phyloP scores from a whole-genome alignment of 768 basidiomycete genomes.

The Naganishia onofrii region DNA sequence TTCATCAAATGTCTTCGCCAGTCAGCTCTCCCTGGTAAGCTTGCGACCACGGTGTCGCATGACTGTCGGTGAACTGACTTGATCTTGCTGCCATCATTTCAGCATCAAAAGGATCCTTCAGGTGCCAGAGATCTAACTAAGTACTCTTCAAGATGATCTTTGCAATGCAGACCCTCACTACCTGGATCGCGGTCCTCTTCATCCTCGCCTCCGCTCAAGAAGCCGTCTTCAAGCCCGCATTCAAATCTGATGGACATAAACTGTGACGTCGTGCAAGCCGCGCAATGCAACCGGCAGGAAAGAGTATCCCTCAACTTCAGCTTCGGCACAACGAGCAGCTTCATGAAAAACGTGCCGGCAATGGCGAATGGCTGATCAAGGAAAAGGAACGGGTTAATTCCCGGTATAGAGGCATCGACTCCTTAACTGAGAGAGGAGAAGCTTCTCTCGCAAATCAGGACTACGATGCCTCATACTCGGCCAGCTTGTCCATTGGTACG shows the following conservation, averaged over 20 bases:
- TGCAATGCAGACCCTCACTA: neutral
- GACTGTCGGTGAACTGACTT: neutral
- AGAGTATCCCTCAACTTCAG: neutral
- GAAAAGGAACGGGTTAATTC: slow-evolving; percentile 44
- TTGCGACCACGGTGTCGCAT: too few species aligned
- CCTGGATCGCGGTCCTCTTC: slow-evolving; percentile 11
- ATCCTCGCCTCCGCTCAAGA: slow-evolving; percentile 7
- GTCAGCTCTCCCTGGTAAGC: too few species aligned
- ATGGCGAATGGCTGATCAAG: slow-evolving; percentile 43
- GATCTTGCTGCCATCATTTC: neutral
- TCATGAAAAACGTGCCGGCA: slow-evolving; percentile 13
- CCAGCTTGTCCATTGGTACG: slow-evolving; percentile 62
- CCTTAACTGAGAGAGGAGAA: slow-evolving; percentile 1
- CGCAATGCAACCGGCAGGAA: neutral
- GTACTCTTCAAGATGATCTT: slow-evolving; percentile 1
- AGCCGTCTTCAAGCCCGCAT: neutral
- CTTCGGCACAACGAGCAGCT: slow-evolving; percentile 28
- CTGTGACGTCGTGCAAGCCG: slow-evolving; percentile 1
- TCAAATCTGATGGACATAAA: neutral
- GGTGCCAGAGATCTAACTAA: too few species aligned
- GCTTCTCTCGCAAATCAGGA: slow-evolving; percentile 39
- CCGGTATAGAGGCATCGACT: slow-evolving; percentile 39
- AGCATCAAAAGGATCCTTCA: neutral
- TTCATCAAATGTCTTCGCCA: too few species aligned
- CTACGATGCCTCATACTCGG: slow-evolving; percentile 51